Evolutionary conservation across 257 asterid genomes (phyloP).

Genomic region (Salvia rosmarinus): DNA sequence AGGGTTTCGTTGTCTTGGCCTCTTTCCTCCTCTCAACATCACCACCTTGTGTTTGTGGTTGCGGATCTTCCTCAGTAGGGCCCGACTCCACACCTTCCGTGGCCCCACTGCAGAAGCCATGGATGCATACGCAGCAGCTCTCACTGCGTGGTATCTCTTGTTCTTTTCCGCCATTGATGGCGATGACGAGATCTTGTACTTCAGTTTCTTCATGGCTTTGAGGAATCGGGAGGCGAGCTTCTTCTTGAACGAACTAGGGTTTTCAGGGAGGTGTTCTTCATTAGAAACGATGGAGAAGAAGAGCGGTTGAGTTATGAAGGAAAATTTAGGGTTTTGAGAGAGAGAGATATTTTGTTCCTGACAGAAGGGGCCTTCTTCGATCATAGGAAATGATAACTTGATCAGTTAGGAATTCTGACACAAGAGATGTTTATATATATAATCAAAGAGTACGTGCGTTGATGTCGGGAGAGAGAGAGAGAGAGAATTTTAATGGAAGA

Average conservation of each 20-base stretch:
- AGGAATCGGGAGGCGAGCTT: conserved; percentile 59
- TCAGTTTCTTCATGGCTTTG: conserved; percentile 52
- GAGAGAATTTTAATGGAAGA: conserved; percentile 33
- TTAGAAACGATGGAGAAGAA: background rate
- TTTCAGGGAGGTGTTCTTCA: conserved; percentile 31
- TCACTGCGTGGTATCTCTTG: conserved; percentile 44
- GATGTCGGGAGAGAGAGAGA: conserved; percentile 21
- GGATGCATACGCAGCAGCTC: conserved; percentile 65
- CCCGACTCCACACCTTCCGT: conserved; percentile 69
- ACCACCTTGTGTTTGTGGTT: conserved; percentile 23
- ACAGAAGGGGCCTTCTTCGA: conserved; percentile 49
- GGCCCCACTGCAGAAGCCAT: conserved; percentile 76
- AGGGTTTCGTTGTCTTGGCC: conserved; percentile 40
- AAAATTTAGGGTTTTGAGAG: background rate
- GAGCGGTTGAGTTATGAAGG: conserved; percentile 41
- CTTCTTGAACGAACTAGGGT: conserved; percentile 45
- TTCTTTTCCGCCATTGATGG: conserved; percentile 13
- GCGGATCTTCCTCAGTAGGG: conserved; percentile 51
- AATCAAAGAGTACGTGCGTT: conserved; percentile 1
- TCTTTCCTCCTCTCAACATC: background rate
- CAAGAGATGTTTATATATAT: conserved; percentile 37
- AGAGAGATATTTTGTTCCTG: conserved; percentile 50
- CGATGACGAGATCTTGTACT: background rate
- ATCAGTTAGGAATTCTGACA: conserved; percentile 49
- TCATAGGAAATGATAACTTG: conserved; percentile 34